A percentile compares a stretch with the other conserved stretches of the same genome.
phyloP scores from a whole-genome alignment of 495 filamentous ascomycete genomes.

The Rostrohypoxylon terebratum region DNA sequence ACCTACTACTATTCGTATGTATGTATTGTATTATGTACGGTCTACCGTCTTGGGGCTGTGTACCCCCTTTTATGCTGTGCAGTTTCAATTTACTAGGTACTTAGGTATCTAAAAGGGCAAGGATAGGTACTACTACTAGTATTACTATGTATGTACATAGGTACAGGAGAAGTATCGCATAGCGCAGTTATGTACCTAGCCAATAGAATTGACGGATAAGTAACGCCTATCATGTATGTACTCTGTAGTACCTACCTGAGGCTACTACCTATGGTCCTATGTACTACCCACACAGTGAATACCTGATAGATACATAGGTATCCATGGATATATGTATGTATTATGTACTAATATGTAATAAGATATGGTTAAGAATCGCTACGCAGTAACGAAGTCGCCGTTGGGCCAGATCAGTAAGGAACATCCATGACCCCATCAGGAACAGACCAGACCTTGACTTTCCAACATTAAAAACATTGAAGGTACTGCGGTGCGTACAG shows the following conservation, averaged over 20 bases:
- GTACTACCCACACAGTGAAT: too few species aligned
- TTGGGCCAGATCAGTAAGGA: constrained; percentile 12
- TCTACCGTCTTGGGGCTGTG: constrained; percentile 32
- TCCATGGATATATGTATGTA: too few species aligned
- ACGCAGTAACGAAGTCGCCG: not conserved
- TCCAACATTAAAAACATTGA: not conserved
- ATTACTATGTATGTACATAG: too few species aligned
- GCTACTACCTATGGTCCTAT: too few species aligned
- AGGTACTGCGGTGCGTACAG: not conserved
- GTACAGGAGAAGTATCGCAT: too few species aligned
- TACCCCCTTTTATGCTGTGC: constrained; percentile 39
- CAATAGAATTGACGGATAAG: constrained; percentile 10
- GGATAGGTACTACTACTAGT: not conserved
- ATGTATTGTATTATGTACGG: constrained; percentile 36
- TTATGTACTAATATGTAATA: too few species aligned
- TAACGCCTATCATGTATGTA: too few species aligned
- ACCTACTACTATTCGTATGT: too few species aligned
- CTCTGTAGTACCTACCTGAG: too few species aligned
- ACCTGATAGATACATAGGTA: too few species aligned
- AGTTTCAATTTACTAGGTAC: constrained; percentile 32
- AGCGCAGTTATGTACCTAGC: too few species aligned
- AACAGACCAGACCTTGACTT: not conserved
- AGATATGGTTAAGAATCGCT: not conserved
- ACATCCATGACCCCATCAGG: constrained; percentile 18
- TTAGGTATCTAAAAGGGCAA: constrained; percentile 4